A percentile compares a stretch with the other conserved stretches of the same genome.
These are phyloP conservation scores for Termitomyces sp. DNA, from an alignment of 768 basidiomycete species.

Conservation along the genomic window DNA sequence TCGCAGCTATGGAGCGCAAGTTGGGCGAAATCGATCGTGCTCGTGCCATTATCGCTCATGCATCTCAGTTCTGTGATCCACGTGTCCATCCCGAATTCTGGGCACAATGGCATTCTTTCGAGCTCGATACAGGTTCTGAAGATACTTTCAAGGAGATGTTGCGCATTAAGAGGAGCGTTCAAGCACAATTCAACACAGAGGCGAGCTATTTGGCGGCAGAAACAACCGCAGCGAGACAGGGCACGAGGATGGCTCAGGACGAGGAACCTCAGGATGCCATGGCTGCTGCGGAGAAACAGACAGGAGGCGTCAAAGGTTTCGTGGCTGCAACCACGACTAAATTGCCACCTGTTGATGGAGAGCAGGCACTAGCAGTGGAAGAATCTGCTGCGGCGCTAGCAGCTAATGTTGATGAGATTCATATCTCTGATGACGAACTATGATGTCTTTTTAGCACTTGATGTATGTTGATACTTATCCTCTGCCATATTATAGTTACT, in stretches of 20 bases:
- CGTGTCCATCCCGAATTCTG: constrained; percentile 90
- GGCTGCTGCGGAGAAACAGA: constrained; percentile 78
- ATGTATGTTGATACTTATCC: constrained; percentile 10
- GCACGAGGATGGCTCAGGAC: constrained; percentile 44
- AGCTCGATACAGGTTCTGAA: constrained; percentile 97
- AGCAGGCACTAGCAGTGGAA: constrained; percentile 22
- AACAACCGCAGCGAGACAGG: constrained; percentile 68
- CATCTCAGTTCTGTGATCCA: constrained; percentile 98
- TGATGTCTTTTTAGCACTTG: constrained; percentile 33
- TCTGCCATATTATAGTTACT: not conserved
- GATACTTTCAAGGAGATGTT: constrained; percentile 97
- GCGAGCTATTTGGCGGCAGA: constrained; percentile 91
- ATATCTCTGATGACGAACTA: constrained; percentile 85
- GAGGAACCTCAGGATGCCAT: constrained; percentile 68
- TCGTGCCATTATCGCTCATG: constrained; percentile 94
- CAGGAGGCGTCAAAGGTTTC: constrained; percentile 58
- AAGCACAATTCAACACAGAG: constrained; percentile 98
- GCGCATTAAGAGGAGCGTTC: constrained; percentile 95
- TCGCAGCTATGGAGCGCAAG: constrained; percentile 94
- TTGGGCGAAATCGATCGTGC: constrained; percentile 98
- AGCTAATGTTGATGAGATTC: constrained; percentile 79
- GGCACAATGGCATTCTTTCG: constrained; percentile 96
- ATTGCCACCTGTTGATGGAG: constrained; percentile 35
- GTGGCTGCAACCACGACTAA: constrained; percentile 68
- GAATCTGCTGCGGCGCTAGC: constrained; percentile 29